Percentiles rank a stretch among this genome's conserved stretches.
phyloP scores from a whole-genome alignment of 1,284 basidiomycete genomes.

The Sanguinoderma infundibulare region DNA sequence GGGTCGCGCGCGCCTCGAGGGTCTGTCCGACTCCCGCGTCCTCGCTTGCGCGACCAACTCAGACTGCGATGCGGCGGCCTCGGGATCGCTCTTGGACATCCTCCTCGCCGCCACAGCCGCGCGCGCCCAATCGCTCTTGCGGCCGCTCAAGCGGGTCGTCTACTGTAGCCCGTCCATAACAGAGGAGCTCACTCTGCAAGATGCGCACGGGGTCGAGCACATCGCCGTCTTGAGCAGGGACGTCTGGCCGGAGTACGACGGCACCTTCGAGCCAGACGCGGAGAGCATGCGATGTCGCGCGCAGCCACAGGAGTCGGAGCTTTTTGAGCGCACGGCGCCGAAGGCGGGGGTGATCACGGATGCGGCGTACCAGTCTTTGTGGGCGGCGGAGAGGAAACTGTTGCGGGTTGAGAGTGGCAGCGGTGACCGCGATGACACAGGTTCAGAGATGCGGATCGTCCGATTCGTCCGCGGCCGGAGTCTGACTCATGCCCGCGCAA shows the following conservation, averaged over 20 bases:
- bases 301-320: no score
- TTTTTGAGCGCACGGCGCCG: no score
- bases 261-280: background rate
- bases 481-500: no score
- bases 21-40: no score
- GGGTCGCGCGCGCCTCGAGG: background rate
- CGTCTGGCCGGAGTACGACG: constrained; percentile 1
- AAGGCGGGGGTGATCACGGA: no score
- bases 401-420: no score
- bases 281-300: background rate
- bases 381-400: no score
- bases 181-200: background rate
- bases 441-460: no score
- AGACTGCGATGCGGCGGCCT: background rate
- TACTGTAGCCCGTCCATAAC: background rate
- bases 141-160: background rate
- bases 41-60: no score
- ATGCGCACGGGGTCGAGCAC: background rate
- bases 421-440: no score
- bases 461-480: no score
- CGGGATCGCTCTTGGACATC: background rate
- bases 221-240: background rate
- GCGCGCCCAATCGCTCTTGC: background rate
- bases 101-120: background rate
- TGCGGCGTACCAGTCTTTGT: no score